phyloP scores from a whole-genome alignment of 164 flowering plant genomes.

The Kingdonia uniflora region DNA sequence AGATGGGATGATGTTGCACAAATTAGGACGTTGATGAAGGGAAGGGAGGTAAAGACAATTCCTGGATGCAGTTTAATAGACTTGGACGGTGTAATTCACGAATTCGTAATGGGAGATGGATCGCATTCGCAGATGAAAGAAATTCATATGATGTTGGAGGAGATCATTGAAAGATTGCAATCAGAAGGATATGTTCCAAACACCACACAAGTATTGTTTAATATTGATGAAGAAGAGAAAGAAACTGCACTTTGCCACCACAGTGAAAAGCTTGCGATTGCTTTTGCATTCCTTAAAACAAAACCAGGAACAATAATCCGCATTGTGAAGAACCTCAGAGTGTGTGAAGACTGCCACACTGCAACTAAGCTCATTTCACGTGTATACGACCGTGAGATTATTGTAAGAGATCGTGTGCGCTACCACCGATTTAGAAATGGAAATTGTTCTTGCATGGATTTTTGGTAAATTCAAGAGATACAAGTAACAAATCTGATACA shows the following conservation, averaged over 20 bases:
- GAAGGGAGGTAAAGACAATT: conserved; percentile 24
- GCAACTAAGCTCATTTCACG: too few species aligned
- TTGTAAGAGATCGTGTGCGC: too few species aligned
- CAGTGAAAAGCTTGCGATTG: conserved; percentile 33
- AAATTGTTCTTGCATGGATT: too few species aligned
- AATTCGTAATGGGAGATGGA: conserved; percentile 25
- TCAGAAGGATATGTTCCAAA: conserved; percentile 23
- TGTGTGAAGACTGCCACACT: conserved; percentile 16
- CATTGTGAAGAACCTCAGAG: conserved; percentile 31
- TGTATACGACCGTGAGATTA: too few species aligned
- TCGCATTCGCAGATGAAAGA: conserved; percentile 26
- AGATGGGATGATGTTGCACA: conserved; percentile 32
- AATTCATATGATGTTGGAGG: conserved; percentile 19
- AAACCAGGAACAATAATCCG: conserved; percentile 22
- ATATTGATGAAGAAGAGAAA: conserved; percentile 37
- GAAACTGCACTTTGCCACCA: conserved; percentile 27
- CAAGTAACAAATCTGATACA: too few species aligned
- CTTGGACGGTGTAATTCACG: conserved; percentile 24
- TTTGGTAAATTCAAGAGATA: too few species aligned
- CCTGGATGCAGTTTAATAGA: conserved; percentile 30
- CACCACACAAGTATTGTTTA: conserved; percentile 25
- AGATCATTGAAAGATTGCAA: conserved; percentile 18
- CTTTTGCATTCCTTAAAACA: conserved; percentile 26
- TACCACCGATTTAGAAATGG: too few species aligned
- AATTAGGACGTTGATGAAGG: conserved; percentile 31